Evolutionary conservation across 2,329 filamentous ascomycete genomes (phyloP), one percentile per base, ranked within the genome.

Genomic region (Trichoderma atroviride): DNA sequence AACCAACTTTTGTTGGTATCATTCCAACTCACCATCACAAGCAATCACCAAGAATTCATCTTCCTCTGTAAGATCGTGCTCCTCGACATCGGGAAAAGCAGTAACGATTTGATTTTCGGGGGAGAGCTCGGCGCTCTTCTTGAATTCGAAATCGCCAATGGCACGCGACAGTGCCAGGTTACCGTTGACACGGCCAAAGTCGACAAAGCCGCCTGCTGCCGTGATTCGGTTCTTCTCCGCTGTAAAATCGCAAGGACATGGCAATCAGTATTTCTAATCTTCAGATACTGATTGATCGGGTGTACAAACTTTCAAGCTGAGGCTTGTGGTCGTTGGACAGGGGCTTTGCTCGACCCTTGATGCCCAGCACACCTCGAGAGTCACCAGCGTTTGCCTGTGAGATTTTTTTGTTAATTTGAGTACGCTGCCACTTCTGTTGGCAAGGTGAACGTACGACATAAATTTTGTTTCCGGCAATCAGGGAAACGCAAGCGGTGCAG

Each of bases 91-190:
- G 27, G 96, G 96, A 81, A 91, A 98, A 6, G 96, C 96, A 19
- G 96, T 99, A 55, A 99, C 96, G 74, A 99, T 98, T 82, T 99
- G 96, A 79, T 97, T 93, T 83, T 99, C 96, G n/a, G 96, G 96
- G 3, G 95, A 91, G 59, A 99, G 89, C 78, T 97, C 94, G 75
- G 95, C 92, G 80, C 94, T 97, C 87, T 98, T 98, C 88, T 99
- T 99, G 88, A 99, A 99, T 80, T 99, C 96, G 78, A 99, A 99
- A 81, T 99, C 96, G 75, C 96, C 96, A 81, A 99, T 97, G 75
- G 96, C 96, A 81, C 96, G 92, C 72, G 96, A 99, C 71, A 99
- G 86, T 58, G 96, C 96, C 57, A 99, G 89, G 81, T 99, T 99
- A 79, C 96, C 96, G 80, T 99, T 99, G 76, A 99, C 96, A 78